These are phyloP conservation scores for Basidiobolus meristosporus DNA, from an alignment of 371 early-diverging fungal genomes.

Conservation along the genomic window DNA sequence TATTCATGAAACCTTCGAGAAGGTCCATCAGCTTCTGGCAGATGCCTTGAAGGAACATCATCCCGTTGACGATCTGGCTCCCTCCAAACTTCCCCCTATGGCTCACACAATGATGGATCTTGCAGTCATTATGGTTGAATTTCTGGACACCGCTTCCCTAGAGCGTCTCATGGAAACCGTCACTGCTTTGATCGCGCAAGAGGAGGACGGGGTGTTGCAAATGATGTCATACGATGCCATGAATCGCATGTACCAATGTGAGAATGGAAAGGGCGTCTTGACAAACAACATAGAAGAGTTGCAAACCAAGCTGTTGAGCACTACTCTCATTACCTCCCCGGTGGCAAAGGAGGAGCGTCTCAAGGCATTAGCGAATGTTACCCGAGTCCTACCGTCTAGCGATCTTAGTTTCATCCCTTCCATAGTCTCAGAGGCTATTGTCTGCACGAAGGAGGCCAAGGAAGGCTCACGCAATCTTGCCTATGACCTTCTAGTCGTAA, in stretches of 20 bases:
- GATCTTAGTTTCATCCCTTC: slow-evolving; percentile 71
- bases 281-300: too few species aligned
- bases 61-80: background rate
- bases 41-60: slow-evolving; percentile 32
- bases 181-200: too few species aligned
- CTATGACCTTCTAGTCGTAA: slow-evolving; percentile 64
- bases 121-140: slow-evolving; percentile 47
- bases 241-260: too few species aligned
- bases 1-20: slow-evolving; percentile 29
- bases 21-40: slow-evolving; percentile 36
- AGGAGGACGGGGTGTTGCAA: too few species aligned
- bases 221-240: too few species aligned
- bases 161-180: too few species aligned
- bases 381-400: slow-evolving; percentile 25
- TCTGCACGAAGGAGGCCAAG: slow-evolving; percentile 81
- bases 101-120: slow-evolving; percentile 59
- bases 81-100: too few species aligned
- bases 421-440: slow-evolving; percentile 73
- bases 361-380: slow-evolving; percentile 24
- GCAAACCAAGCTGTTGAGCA: too few species aligned
- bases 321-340: too few species aligned
- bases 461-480: slow-evolving; percentile 73
- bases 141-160: slow-evolving; percentile 32
- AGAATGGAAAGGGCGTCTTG: too few species aligned
- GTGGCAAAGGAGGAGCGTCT: too few species aligned